phyloP scores from a whole-genome alignment of 2,329 filamentous ascomycete species.

The Fusarium poae region DNA sequence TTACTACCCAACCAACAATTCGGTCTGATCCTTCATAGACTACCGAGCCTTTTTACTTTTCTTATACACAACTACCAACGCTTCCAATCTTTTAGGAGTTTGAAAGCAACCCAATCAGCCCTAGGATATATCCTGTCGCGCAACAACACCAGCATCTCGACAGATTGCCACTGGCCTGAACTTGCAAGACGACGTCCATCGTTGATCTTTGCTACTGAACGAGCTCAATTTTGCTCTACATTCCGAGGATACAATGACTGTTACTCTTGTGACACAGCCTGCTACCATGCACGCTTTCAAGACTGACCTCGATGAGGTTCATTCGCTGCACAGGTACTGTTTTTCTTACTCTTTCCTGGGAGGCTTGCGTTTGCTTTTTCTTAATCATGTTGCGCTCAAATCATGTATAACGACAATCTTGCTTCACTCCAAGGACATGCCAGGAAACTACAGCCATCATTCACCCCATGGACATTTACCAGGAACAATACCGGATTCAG shows the following conservation, averaged over 20 bases:
- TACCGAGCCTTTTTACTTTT: constrained; percentile 41
- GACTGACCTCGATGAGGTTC: constrained; percentile 70
- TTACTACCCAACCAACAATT: constrained; percentile 56
- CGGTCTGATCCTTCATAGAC: constrained; percentile 46
- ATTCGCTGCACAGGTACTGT: constrained; percentile 73
- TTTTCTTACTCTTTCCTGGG: constrained; percentile 62
- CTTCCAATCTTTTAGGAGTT: constrained; percentile 42
- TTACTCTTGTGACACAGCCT: constrained; percentile 62
- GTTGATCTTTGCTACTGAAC: constrained; percentile 50
- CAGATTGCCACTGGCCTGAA: constrained; percentile 49
- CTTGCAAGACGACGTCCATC: constrained; percentile 47
- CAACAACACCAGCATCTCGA: constrained; percentile 47
- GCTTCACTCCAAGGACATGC: constrained; percentile 45
- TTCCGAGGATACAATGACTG: constrained; percentile 62
- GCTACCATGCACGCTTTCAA: constrained; percentile 68
- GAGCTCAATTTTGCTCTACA: constrained; percentile 50
- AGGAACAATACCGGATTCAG: constrained; percentile 31
- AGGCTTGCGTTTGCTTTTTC: constrained; percentile 56
- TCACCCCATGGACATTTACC: constrained; percentile 31
- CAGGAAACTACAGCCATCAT: constrained; percentile 30
- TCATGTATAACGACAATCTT: constrained; percentile 49
- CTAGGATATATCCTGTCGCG: constrained; percentile 50
- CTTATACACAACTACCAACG: constrained; percentile 39
- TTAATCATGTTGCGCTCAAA: constrained; percentile 46
- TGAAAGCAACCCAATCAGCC: constrained; percentile 43